Percentiles rank a stretch among this genome's conserved stretches.
Conservation (phyloP, 2,329 filamentous ascomycete genomes). For the Cadophora gregata region DNA sequence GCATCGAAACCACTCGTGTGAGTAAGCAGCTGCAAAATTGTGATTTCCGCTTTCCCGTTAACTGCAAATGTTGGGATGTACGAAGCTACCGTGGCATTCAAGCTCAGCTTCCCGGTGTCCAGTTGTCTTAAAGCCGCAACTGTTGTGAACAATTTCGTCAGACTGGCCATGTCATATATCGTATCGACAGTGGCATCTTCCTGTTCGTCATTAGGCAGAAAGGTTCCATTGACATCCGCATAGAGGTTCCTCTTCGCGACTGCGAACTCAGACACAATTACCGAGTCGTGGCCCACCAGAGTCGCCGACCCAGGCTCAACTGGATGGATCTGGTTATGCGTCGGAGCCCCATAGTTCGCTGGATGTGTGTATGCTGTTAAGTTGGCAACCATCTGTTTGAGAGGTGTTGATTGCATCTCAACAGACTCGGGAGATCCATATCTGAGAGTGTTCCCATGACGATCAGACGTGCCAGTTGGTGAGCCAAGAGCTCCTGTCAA, state of each 20-base stretch:
- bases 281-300: background rate
- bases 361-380: slow-evolving; percentile 11
- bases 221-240: background rate
- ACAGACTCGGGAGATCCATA: background rate
- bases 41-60: slow-evolving; percentile 46
- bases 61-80: slow-evolving; percentile 45
- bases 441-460: background rate
- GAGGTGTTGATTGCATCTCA: background rate
- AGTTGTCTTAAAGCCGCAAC: slow-evolving; percentile 44
- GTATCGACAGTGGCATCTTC: slow-evolving; percentile 44
- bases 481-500: background rate
- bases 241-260: slow-evolving; percentile 10
- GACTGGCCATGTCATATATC: slow-evolving; percentile 49
- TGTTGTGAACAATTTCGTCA: slow-evolving; percentile 48
- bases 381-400: slow-evolving; percentile 3
- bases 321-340: background rate
- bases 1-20: slow-evolving; percentile 46
- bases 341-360: background rate
- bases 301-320: slow-evolving; percentile 3
- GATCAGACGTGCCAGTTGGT: background rate
- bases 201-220: slow-evolving; percentile 25
- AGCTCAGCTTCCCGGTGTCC: slow-evolving; percentile 41
- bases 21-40: slow-evolving; percentile 44
- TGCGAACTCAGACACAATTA: background rate
- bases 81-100: slow-evolving; percentile 22